Percentiles rank a stretch among this genome's conserved stretches.
These are phyloP conservation scores for Mycosphaerella arachidis DNA, from an alignment of 2,329 filamentous ascomycete genomes.

Conservation along the genomic window DNA sequence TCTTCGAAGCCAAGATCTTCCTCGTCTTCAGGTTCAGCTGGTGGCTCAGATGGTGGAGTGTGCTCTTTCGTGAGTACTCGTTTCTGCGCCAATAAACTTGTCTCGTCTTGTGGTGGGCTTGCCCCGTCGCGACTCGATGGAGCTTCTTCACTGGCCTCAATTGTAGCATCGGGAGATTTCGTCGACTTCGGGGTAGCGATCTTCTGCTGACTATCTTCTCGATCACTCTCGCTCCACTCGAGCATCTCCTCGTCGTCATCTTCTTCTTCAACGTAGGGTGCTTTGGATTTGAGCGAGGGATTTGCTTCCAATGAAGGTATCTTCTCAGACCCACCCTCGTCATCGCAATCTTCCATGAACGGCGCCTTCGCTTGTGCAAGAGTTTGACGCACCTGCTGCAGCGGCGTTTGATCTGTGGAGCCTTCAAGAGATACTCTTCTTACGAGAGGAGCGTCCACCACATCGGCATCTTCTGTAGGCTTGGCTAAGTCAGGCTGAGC, in stretches of 20 bases:
- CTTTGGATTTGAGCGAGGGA: neutral
- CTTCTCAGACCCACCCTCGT: neutral
- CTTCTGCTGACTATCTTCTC: constrained; percentile 20
- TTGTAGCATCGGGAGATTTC: neutral
- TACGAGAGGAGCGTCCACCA: neutral
- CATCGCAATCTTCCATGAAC: neutral
- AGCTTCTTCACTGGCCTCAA: neutral
- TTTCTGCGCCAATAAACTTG: neutral
- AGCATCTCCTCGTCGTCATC: constrained; percentile 32
- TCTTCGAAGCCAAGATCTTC: constrained; percentile 43
- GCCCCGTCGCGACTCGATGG: neutral
- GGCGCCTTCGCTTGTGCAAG: neutral
- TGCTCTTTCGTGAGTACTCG: neutral
- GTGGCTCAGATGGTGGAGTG: neutral
- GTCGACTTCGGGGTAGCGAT: neutral
- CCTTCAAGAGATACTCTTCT: neutral
- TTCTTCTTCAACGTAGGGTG: constrained; percentile 4
- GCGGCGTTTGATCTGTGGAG: neutral
- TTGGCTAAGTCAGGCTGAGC: constrained; percentile 37
- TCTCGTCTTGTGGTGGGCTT: neutral
- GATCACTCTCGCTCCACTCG: constrained; percentile 55
- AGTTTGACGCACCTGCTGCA: neutral
- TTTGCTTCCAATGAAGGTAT: neutral
- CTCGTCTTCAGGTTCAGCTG: constrained; percentile 38
- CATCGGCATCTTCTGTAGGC: neutral